These are phyloP conservation scores for Umbilicus rupestris DNA, from an alignment of 164 flowering plant genomes.

Conservation along the genomic window DNA sequence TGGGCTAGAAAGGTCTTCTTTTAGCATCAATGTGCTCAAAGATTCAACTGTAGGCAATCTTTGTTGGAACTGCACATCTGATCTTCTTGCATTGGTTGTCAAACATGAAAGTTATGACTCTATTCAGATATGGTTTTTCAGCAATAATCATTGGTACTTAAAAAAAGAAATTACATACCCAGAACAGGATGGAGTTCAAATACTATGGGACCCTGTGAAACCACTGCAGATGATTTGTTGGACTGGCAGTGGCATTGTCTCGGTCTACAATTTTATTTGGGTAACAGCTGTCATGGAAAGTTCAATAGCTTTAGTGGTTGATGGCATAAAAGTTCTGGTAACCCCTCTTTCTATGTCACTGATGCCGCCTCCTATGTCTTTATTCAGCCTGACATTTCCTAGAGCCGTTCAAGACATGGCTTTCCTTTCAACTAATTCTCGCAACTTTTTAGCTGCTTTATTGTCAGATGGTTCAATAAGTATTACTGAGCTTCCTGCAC, in stretches of 20 bases:
- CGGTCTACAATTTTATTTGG: conserved; percentile 61
- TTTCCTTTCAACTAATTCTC: conserved; percentile 37
- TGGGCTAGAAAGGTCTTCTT: conserved; percentile 81
- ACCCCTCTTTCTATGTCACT: conserved; percentile 64
- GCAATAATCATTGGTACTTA: conserved; percentile 90
- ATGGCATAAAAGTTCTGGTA: conserved; percentile 50
- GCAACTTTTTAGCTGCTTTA: conserved; percentile 48
- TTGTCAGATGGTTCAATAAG: conserved; percentile 60
- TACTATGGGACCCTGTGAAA: conserved; percentile 77
- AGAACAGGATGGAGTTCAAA: conserved; percentile 46
- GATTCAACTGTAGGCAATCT: conserved; percentile 47
- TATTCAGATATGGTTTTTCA: conserved; percentile 76
- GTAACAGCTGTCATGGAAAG: conserved; percentile 63
- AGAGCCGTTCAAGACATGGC: conserved; percentile 49
- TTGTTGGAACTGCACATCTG: conserved; percentile 85
- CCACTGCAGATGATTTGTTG: conserved; percentile 69
- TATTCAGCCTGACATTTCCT: conserved; percentile 55
- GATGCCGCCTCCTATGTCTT: conserved; percentile 86
- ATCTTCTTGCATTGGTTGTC: conserved; percentile 76
- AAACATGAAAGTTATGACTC: conserved; percentile 50
- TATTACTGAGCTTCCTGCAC: conserved; percentile 63
- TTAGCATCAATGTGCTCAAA: conserved; percentile 39
- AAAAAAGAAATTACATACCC: conserved; percentile 72
- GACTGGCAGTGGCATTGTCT: conserved; percentile 58
- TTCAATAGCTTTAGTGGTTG: conserved; percentile 81